Conservation (phyloP, 225 moss, liverwort and hornwort genomes). For the Ulota crispa region DNA sequence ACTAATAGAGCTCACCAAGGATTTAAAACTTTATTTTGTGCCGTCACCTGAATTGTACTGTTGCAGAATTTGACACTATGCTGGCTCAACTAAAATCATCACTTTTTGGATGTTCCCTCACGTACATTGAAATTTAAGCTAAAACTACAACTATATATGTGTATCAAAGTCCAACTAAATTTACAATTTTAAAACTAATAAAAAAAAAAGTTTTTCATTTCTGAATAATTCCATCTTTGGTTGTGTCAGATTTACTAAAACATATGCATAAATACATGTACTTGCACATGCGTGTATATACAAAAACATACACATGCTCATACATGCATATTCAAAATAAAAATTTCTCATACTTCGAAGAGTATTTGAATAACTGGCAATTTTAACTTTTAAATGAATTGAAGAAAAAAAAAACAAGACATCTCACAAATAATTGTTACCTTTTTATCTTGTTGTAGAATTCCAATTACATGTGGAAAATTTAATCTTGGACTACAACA, state of each 20-base stretch:
- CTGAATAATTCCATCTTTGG: too few species aligned
- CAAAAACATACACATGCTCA: too few species aligned
- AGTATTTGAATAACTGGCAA: not conserved
- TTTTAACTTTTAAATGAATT: too few species aligned
- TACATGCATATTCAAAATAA: too few species aligned
- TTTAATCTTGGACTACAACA: constrained; percentile 18
- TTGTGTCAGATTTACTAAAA: too few species aligned
- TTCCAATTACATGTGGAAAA: constrained; percentile 31
- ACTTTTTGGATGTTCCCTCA: constrained; percentile 2
- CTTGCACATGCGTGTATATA: too few species aligned
- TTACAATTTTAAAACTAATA: too few species aligned
- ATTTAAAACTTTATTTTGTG: not conserved
- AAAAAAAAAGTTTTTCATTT: too few species aligned
- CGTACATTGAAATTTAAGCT: not conserved
- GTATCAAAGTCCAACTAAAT: too few species aligned
- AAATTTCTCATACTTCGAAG: not conserved
- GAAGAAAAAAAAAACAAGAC: not conserved
- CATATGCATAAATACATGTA: too few species aligned
- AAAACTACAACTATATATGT: rapidly evolving
- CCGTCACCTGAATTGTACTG: not conserved
- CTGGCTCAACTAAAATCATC: constrained; percentile 7
- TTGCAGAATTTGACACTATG: not conserved
- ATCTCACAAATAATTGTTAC: not conserved
- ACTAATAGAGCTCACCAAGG: too few species aligned
- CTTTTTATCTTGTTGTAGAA: not conserved